Evolutionary conservation across 176 grass and related monocot genomes (phyloP).

Genomic region (Zea luxurians): DNA sequence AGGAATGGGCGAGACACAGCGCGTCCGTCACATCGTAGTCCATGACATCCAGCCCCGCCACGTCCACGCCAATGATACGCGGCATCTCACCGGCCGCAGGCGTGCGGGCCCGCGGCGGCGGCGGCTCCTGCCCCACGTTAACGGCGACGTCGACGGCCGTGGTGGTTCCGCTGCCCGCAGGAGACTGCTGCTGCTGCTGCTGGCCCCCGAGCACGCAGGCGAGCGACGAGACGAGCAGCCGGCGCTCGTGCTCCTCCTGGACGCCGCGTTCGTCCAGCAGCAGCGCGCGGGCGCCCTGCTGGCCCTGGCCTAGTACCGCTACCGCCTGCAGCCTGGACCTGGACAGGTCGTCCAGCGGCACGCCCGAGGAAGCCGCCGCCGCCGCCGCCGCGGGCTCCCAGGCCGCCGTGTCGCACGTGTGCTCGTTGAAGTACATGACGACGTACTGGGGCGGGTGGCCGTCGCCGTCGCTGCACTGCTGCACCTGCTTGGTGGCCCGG

Average conservation of each 20-base stretch:
- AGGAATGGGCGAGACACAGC: conserved; percentile 12
- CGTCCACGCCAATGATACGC: neutral
- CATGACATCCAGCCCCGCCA: conserved; percentile 41
- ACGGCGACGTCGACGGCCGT: neutral
- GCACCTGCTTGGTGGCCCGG: conserved; percentile 66
- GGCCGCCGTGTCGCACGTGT: conserved; percentile 45
- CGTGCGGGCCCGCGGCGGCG: neutral
- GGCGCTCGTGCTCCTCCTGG: conserved; percentile 45
- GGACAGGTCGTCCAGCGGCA: neutral
- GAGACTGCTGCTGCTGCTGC: neutral
- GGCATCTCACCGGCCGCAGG: neutral
- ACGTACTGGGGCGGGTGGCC: conserved; percentile 33
- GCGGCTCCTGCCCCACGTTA: neutral
- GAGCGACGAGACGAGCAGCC: conserved; percentile 47
- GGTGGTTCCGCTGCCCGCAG: neutral
- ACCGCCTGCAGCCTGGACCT: neutral
- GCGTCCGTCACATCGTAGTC: conserved; percentile 41
- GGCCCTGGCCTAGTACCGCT: neutral
- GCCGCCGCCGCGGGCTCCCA: neutral
- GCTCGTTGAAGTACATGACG: conserved; percentile 55
- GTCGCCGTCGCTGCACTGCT: conserved; percentile 44
- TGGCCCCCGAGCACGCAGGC: conserved; percentile 39
- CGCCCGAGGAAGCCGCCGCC: neutral
- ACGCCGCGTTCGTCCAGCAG: neutral
- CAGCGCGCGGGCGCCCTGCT: neutral